Evolutionary conservation across 116 monocot species (phyloP).

Genomic region (Papilionanthe hybrid): DNA sequence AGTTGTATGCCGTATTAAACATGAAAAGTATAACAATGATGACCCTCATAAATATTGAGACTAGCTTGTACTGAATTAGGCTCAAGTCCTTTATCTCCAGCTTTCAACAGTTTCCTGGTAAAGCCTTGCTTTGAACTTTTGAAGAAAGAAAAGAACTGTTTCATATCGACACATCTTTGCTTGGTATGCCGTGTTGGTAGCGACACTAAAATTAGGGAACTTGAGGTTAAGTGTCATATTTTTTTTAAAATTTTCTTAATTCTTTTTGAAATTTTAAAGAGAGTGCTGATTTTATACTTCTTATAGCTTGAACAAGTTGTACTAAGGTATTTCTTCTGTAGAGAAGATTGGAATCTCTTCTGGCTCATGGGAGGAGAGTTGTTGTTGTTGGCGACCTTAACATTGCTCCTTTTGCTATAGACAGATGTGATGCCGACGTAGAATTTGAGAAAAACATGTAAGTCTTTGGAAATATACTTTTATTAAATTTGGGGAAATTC

Average conservation of each 20-base stretch:
- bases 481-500: background rate
- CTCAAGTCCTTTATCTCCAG: background rate
- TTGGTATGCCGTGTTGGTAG: background rate
- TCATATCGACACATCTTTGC: background rate
- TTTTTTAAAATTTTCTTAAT: background rate
- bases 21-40: background rate
- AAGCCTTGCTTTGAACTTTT: background rate
- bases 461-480: constrained; percentile 11
- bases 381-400: constrained; percentile 94
- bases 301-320: background rate
- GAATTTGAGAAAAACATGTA: constrained; percentile 83
- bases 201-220: background rate
- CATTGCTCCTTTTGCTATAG: constrained; percentile 87
- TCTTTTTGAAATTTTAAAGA: background rate
- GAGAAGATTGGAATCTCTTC: constrained; percentile 88
- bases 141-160: background rate
- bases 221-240: background rate
- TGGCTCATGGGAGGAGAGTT: constrained; percentile 64
- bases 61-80: background rate
- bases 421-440: constrained; percentile 77
- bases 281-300: background rate
- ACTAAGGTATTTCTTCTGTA: constrained; percentile 28
- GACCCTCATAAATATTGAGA: background rate
- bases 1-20: background rate
- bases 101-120: background rate